These are phyloP conservation scores for Calonectria multiphialidica DNA, from an alignment of 2,329 filamentous ascomycete species.

Conservation along the genomic window DNA sequence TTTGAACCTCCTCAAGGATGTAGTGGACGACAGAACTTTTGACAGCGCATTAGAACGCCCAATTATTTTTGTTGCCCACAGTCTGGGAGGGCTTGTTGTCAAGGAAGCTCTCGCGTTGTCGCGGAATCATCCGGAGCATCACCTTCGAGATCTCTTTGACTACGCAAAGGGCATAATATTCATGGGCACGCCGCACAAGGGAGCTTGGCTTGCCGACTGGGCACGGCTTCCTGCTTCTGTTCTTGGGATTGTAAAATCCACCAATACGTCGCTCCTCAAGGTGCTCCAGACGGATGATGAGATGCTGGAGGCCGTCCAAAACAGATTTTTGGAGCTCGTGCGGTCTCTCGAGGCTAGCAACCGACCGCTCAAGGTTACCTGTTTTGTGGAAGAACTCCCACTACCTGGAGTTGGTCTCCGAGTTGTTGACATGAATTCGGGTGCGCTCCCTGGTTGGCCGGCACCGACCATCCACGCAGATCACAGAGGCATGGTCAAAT, in stretches of 20 bases:
- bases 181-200: constrained; percentile 53
- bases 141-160: constrained; percentile 46
- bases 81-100: constrained; percentile 54
- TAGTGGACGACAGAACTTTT: constrained; percentile 38
- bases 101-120: constrained; percentile 51
- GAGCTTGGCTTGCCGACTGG: constrained; percentile 51
- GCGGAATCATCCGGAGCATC: constrained; percentile 43
- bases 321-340: constrained; percentile 45
- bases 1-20: constrained; percentile 44
- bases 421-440: constrained; percentile 47
- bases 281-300: constrained; percentile 40
- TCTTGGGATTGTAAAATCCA: constrained; percentile 47
- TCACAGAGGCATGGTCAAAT: constrained; percentile 50
- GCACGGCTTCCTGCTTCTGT: constrained; percentile 42
- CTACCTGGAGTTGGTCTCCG: constrained; percentile 31
- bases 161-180: constrained; percentile 48
- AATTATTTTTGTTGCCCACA: constrained; percentile 53
- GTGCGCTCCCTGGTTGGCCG: constrained; percentile 44
- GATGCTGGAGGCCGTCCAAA: constrained; percentile 42
- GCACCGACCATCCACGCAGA: constrained; percentile 45
- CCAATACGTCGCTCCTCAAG: constrained; percentile 46
- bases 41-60: constrained; percentile 32
- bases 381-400: constrained; percentile 52
- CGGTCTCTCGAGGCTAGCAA: constrained; percentile 25
- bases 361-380: constrained; percentile 41